Evolutionary conservation across 768 basidiomycete genomes (phyloP), one percentile per base, ranked within the genome.

Genomic region (Mycena alexandri): DNA sequence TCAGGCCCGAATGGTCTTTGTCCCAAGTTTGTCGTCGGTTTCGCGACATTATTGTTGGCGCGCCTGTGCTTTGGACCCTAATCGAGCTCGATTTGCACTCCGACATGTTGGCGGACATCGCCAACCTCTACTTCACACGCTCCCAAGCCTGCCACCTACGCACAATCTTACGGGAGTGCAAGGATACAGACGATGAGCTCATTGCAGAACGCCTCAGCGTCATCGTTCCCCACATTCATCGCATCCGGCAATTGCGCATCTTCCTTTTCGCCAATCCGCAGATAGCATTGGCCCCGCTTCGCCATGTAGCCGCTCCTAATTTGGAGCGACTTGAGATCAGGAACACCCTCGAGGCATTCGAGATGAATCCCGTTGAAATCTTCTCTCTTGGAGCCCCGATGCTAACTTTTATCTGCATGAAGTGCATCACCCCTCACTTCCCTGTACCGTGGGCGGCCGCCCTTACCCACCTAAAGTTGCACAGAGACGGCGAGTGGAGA

Each of bases 121-220:
- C 38, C 21, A 44, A 58, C 19, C 43, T 60, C 47, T 50, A 50
- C 36, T n/a, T 60, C 21, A 47, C 56, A 21, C 63, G 53, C 14
- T 64, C 55, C 5, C 13, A 13, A 12, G 48, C 24, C 22, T 50
- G 47, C 17, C 41, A 36, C 17, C 17, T 64, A 5, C 19, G 24
- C 44, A 25, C 38, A 6, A 36, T 12, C 25, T 24, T 61, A 10
- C 44, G 5, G 3, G 22, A 22, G n/a, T 19, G 4, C 5, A 11
- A 38, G 38, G 36, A 42, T 1, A 14, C 2, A 7, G 47, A 14
- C 19, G 38, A 25, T 10, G 13, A 17, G 5, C 14, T n/a, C 7
- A 29, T 61, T n/a, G 24, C 41, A 6, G 19, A 53, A 9, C 22
- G 24, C 11, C 25, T 54, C 21, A 11, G 51, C 12, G 4, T 29